phyloP scores from a whole-genome alignment of 2,329 filamentous ascomycete species.

The Cryoendolithus antarcticus region DNA sequence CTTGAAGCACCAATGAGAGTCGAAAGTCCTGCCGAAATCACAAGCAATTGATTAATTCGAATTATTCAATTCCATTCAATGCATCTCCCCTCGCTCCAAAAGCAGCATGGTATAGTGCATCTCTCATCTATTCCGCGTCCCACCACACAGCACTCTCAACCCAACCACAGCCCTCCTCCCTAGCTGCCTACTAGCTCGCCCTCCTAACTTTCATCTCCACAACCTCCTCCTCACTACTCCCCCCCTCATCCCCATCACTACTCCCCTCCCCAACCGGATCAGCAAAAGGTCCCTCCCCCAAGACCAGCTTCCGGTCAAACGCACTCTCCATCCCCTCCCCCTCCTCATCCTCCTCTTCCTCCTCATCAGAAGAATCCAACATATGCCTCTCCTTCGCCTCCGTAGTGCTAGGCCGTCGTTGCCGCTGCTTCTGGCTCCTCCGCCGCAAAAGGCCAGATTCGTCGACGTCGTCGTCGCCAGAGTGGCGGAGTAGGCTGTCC shows the following conservation, averaged over 20 bases:
- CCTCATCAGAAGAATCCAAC: too few species aligned
- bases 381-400: conserved; percentile 22
- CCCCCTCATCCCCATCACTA: conserved; percentile 11
- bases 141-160: too few species aligned
- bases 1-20: too few species aligned
- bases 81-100: background rate
- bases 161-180: too few species aligned
- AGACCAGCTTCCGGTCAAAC: background rate
- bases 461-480: conserved; percentile 36
- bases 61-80: background rate
- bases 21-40: too few species aligned
- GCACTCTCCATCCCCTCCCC: conserved; percentile 3
- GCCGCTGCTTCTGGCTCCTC: conserved; percentile 10
- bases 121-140: background rate
- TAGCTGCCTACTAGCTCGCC: too few species aligned
- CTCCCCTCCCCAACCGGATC: conserved; percentile 6
- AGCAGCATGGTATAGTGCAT: background rate
- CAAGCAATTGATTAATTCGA: too few species aligned
- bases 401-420: conserved; percentile 21
- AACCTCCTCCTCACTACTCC: conserved; percentile 17
- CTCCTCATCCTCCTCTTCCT: conserved; percentile 21
- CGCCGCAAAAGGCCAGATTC: conserved; percentile 17
- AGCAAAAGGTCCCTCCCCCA: conserved; percentile 11
- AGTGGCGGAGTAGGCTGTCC: conserved; percentile 23
- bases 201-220: conserved; percentile 22